Base-by-base conservation (phyloP, 2,329 filamentous ascomycete species). In the Herpotrichia juniperi region DNA sequence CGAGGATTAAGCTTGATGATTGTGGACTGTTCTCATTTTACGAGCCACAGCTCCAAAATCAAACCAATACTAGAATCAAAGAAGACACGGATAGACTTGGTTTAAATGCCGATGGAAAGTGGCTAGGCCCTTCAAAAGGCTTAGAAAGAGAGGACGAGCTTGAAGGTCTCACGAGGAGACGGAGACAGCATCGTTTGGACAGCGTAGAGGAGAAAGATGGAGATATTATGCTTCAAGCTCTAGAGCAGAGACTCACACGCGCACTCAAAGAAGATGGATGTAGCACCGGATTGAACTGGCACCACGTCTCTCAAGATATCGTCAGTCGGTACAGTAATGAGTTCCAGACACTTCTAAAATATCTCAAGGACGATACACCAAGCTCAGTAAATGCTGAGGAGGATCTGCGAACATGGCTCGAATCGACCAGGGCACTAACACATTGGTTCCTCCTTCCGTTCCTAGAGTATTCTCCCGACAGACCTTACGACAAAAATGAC, bases 11-110 rank as follows among this genome's bases (percentile, higher is more conserved):
- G 48, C 58, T 76, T 2, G 62, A 74, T n/a, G 64, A 63, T 19
- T 81, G 78, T 56, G 76, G 76, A 1, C 66, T 81, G 34, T 59
- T 79, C 45, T 79, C 72, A 50, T 81, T 78, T 63, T 81, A 81
- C 54, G 72, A 78, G 39, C 69, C 70, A 1, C 59, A 53, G 10
- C 73, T 77, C 28, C 46, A 46, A 3, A 63, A 69, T 26, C 68
- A 76, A 45, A 62, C 60, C 7, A 46, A 57, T 34, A 59, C 66
- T 2, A 66, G 77, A 21, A 63, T 68, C 0, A 35, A 53, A 4
- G 58, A 64, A 17, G 78, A 81, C 53, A 64, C 57, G 32, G 48
- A 55, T 26, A 48, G 49, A 3, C 64, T 79, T 26, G 81, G 81
- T 53, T 60, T 81, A 28, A 79, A 76, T 2, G 53, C 21, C 3